phyloP scores from a whole-genome alignment of 257 asterid genomes.

The Nyctanthes arbortristis region DNA sequence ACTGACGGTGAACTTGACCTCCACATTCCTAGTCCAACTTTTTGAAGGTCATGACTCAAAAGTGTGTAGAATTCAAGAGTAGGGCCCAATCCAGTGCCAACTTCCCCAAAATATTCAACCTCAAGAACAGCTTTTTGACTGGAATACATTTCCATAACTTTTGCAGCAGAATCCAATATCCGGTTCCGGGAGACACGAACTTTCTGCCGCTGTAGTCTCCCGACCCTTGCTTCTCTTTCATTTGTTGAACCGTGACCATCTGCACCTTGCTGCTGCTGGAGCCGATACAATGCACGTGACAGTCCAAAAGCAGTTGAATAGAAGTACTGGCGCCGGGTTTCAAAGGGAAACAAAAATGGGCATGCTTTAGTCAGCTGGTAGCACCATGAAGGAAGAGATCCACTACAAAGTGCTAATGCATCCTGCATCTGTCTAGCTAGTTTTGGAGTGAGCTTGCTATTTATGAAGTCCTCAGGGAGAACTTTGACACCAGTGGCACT shows the following conservation, averaged over 20 bases:
- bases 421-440: constrained; percentile 94
- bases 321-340: constrained; percentile 96
- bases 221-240: constrained; percentile 86
- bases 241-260: constrained; percentile 78
- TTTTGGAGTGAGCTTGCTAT: constrained; percentile 90
- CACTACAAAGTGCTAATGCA: constrained; percentile 96
- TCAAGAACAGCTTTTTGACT: constrained; percentile 98
- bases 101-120: constrained; percentile 99
- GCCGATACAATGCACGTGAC: constrained; percentile 91
- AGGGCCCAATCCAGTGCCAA: constrained; percentile 98
- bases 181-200: constrained; percentile 95
- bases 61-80: constrained; percentile 96
- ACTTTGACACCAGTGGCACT: constrained; percentile 52
- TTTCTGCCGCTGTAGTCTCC: constrained; percentile 92
- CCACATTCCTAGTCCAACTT: constrained; percentile 88
- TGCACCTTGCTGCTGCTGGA: constrained; percentile 97
- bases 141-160: constrained; percentile 98
- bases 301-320: constrained; percentile 97
- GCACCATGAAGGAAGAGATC: constrained; percentile 98
- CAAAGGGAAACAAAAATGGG: constrained; percentile 96
- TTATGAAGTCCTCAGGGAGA: constrained; percentile 65
- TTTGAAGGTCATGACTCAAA: constrained; percentile 91
- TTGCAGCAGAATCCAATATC: constrained; percentile 91
- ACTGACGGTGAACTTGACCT: constrained; percentile 48
- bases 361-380: constrained; percentile 97